Percentiles rank a stretch among this genome's conserved stretches.
These are phyloP conservation scores for Chrysosporium queenslandicum DNA, from an alignment of 2,329 filamentous ascomycete genomes.

Conservation along the genomic window DNA sequence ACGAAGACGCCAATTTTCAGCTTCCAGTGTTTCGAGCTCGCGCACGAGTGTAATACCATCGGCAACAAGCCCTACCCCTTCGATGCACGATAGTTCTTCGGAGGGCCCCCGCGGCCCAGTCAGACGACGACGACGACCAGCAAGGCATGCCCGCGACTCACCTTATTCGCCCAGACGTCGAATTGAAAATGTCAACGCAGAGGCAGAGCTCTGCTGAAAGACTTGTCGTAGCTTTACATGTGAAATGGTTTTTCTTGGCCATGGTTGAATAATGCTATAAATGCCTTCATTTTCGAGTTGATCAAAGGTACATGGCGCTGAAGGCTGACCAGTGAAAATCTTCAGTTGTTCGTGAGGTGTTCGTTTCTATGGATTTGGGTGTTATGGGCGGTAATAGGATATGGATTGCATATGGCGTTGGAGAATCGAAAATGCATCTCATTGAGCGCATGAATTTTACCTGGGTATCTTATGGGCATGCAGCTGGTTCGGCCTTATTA, in stretches of 20 bases:
- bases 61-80: neutral
- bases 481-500: neutral
- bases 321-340: neutral
- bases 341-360: neutral
- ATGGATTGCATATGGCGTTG: neutral
- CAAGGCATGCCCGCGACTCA: neutral
- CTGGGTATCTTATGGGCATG: neutral
- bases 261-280: neutral
- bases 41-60: neutral
- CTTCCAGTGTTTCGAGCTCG: neutral
- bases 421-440: neutral
- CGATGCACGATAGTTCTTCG: conserved; percentile 4
- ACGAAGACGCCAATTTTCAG: neutral
- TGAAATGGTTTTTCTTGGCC: no score
- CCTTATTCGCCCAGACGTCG: neutral
- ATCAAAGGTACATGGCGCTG: neutral
- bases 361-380: neutral
- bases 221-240: neutral
- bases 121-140: conserved; percentile 1
- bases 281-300: no score
- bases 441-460: neutral
- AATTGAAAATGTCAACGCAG: neutral
- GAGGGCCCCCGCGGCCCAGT: neutral
- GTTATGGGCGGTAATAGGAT: neutral
- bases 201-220: neutral